Conservation (phyloP, 2,329 filamentous ascomycete genomes). For the Endoconidiophora laricicola region DNA sequence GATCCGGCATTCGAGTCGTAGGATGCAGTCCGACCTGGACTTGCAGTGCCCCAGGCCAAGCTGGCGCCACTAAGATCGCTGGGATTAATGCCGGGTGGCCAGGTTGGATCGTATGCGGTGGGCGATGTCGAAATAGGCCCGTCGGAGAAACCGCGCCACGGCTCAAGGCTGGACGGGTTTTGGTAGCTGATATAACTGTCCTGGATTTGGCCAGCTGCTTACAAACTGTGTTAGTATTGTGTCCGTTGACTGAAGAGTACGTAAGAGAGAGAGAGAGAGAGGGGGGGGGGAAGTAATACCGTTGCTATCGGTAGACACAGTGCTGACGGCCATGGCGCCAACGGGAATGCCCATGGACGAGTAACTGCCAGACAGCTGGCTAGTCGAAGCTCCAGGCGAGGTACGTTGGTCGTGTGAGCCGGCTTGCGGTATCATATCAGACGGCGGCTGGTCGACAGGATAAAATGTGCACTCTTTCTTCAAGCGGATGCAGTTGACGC, state of each 20-base stretch:
- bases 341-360: constrained; percentile 24
- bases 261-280: constrained; percentile 19
- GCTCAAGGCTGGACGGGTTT: too few relatives aligned
- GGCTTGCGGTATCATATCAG: constrained; percentile 27
- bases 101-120: too few relatives aligned
- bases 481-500: constrained; percentile 80
- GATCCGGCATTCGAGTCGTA: too few relatives aligned
- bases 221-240: neutral
- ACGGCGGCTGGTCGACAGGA: constrained; percentile 58
- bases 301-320: constrained; percentile 18
- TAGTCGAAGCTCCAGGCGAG: constrained; percentile 19
- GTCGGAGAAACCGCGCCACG: too few relatives aligned
- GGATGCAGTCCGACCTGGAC: too few relatives aligned
- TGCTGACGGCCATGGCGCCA: constrained; percentile 26
- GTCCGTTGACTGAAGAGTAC: neutral
- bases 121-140: too few relatives aligned
- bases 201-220: neutral
- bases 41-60: too few relatives aligned
- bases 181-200: too few relatives aligned
- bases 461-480: constrained; percentile 92
- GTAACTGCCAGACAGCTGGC: constrained; percentile 23
- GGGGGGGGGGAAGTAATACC: constrained; percentile 27
- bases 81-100: too few relatives aligned
- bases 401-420: constrained; percentile 17
- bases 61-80: too few relatives aligned